These are phyloP conservation scores for Lachnellula subtilissima DNA, from an alignment of 2,329 filamentous ascomycete species.

Conservation along the genomic window DNA sequence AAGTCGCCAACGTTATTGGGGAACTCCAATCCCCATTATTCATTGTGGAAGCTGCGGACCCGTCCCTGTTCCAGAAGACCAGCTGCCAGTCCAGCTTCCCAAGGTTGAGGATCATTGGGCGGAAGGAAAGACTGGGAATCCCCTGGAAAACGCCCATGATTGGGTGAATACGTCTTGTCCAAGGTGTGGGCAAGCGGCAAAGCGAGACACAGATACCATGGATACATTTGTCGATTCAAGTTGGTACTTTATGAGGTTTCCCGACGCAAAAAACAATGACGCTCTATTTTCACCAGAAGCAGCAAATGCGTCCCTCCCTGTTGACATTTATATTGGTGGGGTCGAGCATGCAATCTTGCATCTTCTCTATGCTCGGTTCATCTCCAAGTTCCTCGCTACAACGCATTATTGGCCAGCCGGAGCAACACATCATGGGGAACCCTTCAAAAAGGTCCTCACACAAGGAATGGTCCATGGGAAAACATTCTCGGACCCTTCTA, in stretches of 20 bases:
- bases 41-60: conserved; percentile 74
- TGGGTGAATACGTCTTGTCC: conserved; percentile 77
- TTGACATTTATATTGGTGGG: conserved; percentile 85
- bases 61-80: conserved; percentile 69
- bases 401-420: conserved; percentile 44
- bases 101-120: conserved; percentile 64
- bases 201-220: conserved; percentile 89
- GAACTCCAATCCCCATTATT: conserved; percentile 81
- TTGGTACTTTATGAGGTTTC: conserved; percentile 84
- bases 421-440: conserved; percentile 53
- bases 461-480: conserved; percentile 93
- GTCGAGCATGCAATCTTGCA: conserved; percentile 90
- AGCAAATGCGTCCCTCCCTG: conserved; percentile 57
- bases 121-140: conserved; percentile 67
- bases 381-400: conserved; percentile 76
- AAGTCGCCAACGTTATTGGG: conserved; percentile 91
- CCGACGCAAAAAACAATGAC: conserved; percentile 62
- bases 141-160: conserved; percentile 63
- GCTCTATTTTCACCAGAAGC: conserved; percentile 57
- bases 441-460: conserved; percentile 76
- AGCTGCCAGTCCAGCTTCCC: conserved; percentile 74
- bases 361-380: conserved; percentile 82
- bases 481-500: conserved; percentile 71
- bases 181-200: conserved; percentile 63
- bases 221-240: conserved; percentile 94